These are phyloP conservation scores for Micromonas pusilla DNA, from an alignment of 139 green algal species.

Conservation along the genomic window DNA sequence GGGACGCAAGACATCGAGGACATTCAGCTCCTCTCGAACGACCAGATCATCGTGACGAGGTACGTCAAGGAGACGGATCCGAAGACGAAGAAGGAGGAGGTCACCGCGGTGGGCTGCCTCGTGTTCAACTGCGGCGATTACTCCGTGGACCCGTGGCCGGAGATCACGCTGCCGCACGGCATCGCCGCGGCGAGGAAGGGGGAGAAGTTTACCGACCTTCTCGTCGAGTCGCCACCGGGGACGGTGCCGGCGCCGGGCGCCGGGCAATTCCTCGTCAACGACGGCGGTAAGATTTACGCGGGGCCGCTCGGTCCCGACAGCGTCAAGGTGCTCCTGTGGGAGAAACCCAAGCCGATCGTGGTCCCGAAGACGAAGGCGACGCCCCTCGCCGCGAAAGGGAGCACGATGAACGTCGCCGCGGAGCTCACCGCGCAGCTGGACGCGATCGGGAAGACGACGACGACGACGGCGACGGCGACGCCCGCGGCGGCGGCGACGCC, in stretches of 20 bases:
- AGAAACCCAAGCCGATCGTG: neutral
- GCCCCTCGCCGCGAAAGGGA: neutral
- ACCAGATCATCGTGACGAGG: neutral
- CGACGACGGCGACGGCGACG: too few relatives aligned
- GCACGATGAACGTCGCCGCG: too few relatives aligned
- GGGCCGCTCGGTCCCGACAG: neutral
- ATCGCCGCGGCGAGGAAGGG: neutral
- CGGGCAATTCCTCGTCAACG: neutral
- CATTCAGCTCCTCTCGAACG: neutral
- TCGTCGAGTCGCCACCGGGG: neutral
- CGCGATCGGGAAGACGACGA: too few relatives aligned
- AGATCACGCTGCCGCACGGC: neutral
- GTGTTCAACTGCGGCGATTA: neutral
- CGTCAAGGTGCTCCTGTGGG: neutral
- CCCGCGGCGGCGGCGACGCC: neutral
- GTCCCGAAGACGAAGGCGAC: too few relatives aligned
- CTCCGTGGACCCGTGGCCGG: neutral
- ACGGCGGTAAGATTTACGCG: neutral
- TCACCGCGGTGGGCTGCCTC: neutral
- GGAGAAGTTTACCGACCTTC: neutral
- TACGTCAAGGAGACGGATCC: too few relatives aligned
- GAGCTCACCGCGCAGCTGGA: neutral
- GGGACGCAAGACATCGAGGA: neutral
- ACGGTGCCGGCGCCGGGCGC: too few relatives aligned
- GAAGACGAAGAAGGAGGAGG: too few relatives aligned